Evolutionary conservation across 768 basidiomycete genomes (phyloP).

Genomic region (Myochromella boudieri): DNA sequence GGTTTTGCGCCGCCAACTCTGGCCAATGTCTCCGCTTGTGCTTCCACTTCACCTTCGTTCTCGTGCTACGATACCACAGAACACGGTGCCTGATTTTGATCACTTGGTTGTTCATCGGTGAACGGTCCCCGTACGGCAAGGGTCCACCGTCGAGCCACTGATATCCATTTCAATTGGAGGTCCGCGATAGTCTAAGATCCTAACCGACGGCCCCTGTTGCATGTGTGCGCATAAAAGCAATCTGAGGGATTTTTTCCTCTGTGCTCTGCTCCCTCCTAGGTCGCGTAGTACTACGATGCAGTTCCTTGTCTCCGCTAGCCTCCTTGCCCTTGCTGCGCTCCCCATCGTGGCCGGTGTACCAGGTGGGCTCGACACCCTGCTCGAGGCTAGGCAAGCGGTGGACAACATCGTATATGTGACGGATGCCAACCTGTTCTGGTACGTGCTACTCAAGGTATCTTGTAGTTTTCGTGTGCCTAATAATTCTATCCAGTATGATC

Average conservation of each 20-base stretch:
- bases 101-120: background rate
- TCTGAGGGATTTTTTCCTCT: background rate
- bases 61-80: too few species aligned
- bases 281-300: background rate
- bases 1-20: too few species aligned
- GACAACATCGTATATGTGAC: constrained; percentile 56
- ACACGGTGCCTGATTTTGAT: background rate
- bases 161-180: too few species aligned
- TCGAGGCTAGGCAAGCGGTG: constrained; percentile 28
- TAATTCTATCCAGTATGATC: constrained; percentile 36
- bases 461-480: background rate
- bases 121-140: background rate
- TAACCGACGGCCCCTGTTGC: too few species aligned
- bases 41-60: background rate
- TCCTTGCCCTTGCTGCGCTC: constrained; percentile 1
- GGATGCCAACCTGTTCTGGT: constrained; percentile 44
- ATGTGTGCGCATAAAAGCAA: constrained; percentile 3
- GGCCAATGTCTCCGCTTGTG: background rate
- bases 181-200: too few species aligned
- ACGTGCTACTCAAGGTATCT: constrained; percentile 12
- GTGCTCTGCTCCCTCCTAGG: background rate
- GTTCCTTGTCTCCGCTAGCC: background rate
- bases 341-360: constrained; percentile 1
- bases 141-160: too few species aligned
- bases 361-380: background rate